Conservation (phyloP, 2,329 filamentous ascomycete species). For the Diaporthe sp. region DNA sequence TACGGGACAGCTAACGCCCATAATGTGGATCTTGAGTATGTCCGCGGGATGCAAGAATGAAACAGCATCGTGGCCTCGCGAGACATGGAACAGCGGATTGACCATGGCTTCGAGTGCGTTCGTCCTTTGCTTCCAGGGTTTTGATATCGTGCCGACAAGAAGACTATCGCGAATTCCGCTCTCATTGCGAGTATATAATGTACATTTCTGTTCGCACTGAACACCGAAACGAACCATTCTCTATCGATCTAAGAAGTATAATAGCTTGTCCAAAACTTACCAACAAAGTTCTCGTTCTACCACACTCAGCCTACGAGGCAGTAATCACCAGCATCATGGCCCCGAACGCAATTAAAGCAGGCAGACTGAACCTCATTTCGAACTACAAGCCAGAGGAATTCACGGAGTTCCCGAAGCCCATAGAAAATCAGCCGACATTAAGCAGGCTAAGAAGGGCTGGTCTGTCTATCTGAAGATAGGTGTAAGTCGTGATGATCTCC, state of each 20-base stretch:
- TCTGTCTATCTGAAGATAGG: neutral
- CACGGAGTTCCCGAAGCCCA: neutral
- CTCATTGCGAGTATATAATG: neutral
- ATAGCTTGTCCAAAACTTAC: too few species aligned
- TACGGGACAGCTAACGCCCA: neutral
- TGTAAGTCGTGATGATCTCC: neutral
- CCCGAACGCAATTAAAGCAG: neutral
- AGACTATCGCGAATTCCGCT: too few species aligned
- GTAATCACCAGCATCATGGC: neutral
- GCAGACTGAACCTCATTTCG: neutral
- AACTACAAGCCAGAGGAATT: neutral
- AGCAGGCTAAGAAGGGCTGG: neutral
- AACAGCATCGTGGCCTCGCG: neutral
- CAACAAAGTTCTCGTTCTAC: neutral
- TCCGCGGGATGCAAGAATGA: neutral
- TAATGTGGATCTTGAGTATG: neutral
- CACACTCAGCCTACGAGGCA: neutral
- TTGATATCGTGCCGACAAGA: neutral
- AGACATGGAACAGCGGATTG: neutral
- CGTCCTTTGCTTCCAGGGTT: neutral
- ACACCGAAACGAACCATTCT: fast-evolving
- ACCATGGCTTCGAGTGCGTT: neutral
- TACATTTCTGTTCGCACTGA: neutral
- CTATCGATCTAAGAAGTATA: too few species aligned
- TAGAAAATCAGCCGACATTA: neutral